Evolutionary conservation across 2,329 filamentous ascomycete species (phyloP).

Genomic region (Anisogramma anomala): DNA sequence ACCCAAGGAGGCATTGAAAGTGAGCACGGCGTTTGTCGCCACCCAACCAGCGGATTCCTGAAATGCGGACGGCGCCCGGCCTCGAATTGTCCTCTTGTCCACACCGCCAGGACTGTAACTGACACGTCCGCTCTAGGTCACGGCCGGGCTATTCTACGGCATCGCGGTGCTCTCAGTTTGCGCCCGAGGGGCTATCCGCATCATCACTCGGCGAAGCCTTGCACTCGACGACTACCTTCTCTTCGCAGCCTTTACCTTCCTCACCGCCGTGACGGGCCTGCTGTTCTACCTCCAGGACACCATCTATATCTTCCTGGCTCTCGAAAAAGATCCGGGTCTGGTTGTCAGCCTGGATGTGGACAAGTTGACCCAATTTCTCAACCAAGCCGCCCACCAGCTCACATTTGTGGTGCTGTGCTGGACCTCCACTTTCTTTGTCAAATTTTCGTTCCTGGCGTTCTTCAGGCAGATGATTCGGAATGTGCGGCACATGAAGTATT

Average conservation of each 20-base stretch:
- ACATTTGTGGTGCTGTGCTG: background rate
- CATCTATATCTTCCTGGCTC: background rate
- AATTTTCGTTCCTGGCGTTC: slow-evolving; percentile 2
- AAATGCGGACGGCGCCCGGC: too few relatives aligned
- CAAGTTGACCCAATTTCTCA: too few relatives aligned
- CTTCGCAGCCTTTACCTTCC: background rate
- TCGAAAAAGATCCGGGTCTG: too few relatives aligned
- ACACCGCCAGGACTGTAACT: too few relatives aligned
- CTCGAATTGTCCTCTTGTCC: too few relatives aligned
- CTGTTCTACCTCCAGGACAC: background rate
- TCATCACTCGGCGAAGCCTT: background rate
- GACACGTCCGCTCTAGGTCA: too few relatives aligned
- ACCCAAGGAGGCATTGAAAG: too few relatives aligned
- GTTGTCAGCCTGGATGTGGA: too few relatives aligned
- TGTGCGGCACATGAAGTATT: background rate
- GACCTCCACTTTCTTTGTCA: background rate
- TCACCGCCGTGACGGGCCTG: background rate
- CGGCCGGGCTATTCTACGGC: background rate
- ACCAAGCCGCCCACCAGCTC: background rate
- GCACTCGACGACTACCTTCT: slow-evolving; percentile 1
- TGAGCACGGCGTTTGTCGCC: too few relatives aligned
- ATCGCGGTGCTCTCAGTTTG: background rate
- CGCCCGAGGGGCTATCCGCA: background rate
- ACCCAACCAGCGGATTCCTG: too few relatives aligned
- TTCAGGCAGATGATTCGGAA: background rate